phyloP scores from a whole-genome alignment of 805 yeast genomes.

The Spencermartinsiella europaea region DNA sequence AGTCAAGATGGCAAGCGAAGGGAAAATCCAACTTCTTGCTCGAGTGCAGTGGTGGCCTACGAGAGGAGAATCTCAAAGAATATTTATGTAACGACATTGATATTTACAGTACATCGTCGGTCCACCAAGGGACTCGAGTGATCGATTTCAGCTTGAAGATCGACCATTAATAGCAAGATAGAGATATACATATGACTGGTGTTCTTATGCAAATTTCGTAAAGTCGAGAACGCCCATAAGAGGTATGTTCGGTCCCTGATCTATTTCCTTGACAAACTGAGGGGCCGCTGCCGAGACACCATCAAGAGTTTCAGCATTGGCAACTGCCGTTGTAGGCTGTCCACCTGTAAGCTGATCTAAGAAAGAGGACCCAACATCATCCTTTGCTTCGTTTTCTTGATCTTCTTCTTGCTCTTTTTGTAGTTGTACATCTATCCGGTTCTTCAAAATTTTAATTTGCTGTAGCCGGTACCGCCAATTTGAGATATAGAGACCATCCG shows the following conservation, averaged over 20 bases:
- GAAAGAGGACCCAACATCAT: slow-evolving; percentile 16
- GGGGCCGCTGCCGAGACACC: slow-evolving; percentile 1
- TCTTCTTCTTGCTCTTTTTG: slow-evolving; percentile 5
- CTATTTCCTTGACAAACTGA: background rate
- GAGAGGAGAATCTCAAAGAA: slow-evolving; percentile 54
- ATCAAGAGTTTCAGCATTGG: background rate
- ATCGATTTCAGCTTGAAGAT: slow-evolving; percentile 84
- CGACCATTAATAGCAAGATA: slow-evolving; percentile 29
- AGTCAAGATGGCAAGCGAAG: slow-evolving; percentile 44
- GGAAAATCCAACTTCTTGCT: slow-evolving; percentile 50
- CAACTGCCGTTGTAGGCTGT: background rate
- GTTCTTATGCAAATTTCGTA: background rate
- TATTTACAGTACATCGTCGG: slow-evolving; percentile 82
- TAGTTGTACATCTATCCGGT: slow-evolving; percentile 13
- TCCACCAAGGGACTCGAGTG: slow-evolving; percentile 85
- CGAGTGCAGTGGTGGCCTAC: slow-evolving; percentile 92
- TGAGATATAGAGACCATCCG: slow-evolving; percentile 49
- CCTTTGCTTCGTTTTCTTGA: background rate
- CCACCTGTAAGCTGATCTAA: slow-evolving; percentile 14
- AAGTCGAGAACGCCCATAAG: background rate
- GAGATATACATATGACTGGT: background rate
- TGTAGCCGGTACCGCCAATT: slow-evolving; percentile 66
- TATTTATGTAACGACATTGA: slow-evolving; percentile 78
- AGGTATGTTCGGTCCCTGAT: slow-evolving; percentile 11
- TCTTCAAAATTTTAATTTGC: slow-evolving; percentile 42